Evolutionary conservation across 225 moss, liverwort and hornwort species (phyloP).

Genomic region (Antitrichia curtipendula): DNA sequence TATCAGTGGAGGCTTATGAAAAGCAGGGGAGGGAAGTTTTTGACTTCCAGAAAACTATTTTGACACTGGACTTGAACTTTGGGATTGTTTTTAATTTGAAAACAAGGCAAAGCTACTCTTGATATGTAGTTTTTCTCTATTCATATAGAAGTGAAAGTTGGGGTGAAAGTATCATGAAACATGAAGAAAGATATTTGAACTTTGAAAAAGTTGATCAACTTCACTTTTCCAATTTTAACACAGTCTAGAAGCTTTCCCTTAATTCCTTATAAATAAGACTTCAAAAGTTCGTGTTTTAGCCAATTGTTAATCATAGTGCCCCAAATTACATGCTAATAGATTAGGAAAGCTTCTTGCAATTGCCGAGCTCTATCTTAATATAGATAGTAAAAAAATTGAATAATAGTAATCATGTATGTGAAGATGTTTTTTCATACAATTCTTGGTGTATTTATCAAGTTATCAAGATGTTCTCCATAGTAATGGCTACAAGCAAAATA

Average conservation of each 20-base stretch:
- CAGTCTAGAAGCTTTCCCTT: too few species aligned
- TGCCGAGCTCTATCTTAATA: neutral
- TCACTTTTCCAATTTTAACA: neutral
- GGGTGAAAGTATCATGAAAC: neutral
- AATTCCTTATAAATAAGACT: too few species aligned
- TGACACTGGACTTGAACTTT: neutral
- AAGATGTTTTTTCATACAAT: neutral
- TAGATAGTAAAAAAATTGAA: accelerated
- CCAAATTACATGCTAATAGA: too few species aligned
- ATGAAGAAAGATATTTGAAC: neutral
- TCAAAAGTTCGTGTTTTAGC: too few species aligned
- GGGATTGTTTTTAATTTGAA: neutral
- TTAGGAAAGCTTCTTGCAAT: neutral
- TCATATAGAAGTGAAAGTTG: neutral
- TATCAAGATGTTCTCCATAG: too few species aligned
- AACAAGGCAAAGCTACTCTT: neutral
- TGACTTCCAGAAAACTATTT: neutral
- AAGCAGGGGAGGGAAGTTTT: neutral
- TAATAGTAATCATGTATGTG: neutral
- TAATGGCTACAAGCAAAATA: too few species aligned
- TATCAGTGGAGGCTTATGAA: neutral
- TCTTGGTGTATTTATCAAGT: neutral
- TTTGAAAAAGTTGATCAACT: neutral
- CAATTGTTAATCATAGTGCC: too few species aligned
- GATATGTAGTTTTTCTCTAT: neutral